Evolutionary conservation across 2,329 filamentous ascomycete species (phyloP).

Genomic region (Stagonosporopsis tanaceti): DNA sequence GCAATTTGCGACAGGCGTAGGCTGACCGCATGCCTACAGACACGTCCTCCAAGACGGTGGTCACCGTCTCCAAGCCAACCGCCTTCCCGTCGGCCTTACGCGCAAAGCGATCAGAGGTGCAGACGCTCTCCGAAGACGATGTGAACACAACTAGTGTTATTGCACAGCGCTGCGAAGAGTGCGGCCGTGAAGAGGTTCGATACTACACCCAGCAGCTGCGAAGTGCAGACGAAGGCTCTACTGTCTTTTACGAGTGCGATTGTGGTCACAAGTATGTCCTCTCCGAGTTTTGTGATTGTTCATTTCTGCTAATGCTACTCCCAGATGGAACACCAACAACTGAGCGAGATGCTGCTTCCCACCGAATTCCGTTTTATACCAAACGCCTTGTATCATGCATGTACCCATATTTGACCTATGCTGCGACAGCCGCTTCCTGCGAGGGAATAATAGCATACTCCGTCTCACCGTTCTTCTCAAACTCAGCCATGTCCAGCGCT

Average conservation of each 20-base stretch:
- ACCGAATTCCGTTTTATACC: conserved; percentile 23
- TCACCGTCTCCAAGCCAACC: conserved; percentile 84
- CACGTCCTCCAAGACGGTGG: conserved; percentile 70
- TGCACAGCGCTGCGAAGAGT: conserved; percentile 77
- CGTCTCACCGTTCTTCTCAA: conserved; percentile 84
- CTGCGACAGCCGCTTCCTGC: conserved; percentile 40
- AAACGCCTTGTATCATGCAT: conserved; percentile 39
- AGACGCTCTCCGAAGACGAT: conserved; percentile 80
- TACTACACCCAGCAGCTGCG: conserved; percentile 87
- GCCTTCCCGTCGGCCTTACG: conserved; percentile 91
- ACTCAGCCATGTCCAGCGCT: conserved; percentile 97
- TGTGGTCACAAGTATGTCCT: conserved; percentile 79
- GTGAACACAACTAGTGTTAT: conserved; percentile 76
- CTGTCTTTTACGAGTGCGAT: conserved; percentile 87
- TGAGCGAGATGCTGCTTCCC: conserved; percentile 54
- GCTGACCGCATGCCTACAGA: conserved; percentile 27
- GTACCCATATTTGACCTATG: conserved; percentile 22
- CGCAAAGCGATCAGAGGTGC: conserved; percentile 85
- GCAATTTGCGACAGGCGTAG: not conserved
- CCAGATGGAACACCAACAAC: conserved; percentile 67
- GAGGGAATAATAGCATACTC: conserved; percentile 90
- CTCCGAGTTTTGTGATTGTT: conserved; percentile 2
- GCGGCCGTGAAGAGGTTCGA: conserved; percentile 81
- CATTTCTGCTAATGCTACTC: conserved; percentile 30
- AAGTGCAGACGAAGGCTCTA: conserved; percentile 93